phyloP scores from a whole-genome alignment of 1,139 yeast species.

The Fermentozyma sake region DNA sequence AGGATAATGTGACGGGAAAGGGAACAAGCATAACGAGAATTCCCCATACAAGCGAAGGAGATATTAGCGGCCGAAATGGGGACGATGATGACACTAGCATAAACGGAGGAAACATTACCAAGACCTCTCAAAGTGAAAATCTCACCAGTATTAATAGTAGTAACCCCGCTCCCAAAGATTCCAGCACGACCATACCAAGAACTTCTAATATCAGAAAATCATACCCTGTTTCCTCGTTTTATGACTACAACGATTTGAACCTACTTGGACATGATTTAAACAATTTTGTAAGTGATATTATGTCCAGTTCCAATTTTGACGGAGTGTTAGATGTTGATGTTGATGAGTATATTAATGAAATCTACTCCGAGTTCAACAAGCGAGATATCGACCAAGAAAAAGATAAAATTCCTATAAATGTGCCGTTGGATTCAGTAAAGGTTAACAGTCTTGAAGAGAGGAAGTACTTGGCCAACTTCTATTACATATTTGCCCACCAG shows the following conservation, averaged over 20 bases:
- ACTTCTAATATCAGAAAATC: too few relatives aligned
- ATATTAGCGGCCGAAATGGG: too few relatives aligned
- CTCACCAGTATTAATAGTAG: too few relatives aligned
- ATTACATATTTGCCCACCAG: slow-evolving; percentile 13
- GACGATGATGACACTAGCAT: too few relatives aligned
- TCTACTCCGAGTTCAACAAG: slow-evolving; percentile 1
- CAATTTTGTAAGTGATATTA: slow-evolving; percentile 16
- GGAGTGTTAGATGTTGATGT: too few relatives aligned
- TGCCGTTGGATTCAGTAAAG: slow-evolving; percentile 10
- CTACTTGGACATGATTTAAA: slow-evolving; percentile 14
- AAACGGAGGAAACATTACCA: too few relatives aligned
- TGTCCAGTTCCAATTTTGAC: slow-evolving; percentile 9
- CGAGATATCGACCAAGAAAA: slow-evolving; percentile 2
- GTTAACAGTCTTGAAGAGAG: slow-evolving; percentile 11
- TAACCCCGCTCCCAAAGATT: neutral
- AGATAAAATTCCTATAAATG: slow-evolving; percentile 6
- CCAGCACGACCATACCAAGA: slow-evolving; percentile 1
- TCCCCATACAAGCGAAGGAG: too few relatives aligned
- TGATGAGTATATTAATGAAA: too few relatives aligned
- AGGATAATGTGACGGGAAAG: too few relatives aligned
- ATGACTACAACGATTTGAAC: slow-evolving; percentile 12
- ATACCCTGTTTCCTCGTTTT: slow-evolving; percentile 3
- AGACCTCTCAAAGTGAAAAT: too few relatives aligned
- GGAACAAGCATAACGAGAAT: too few relatives aligned
- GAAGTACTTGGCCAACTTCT: slow-evolving; percentile 14